A percentile compares a stretch with the other conserved stretches of the same genome.
These are phyloP conservation scores for Phyllosticta capitalensis DNA, from an alignment of 2,329 filamentous ascomycete species.

Conservation along the genomic window DNA sequence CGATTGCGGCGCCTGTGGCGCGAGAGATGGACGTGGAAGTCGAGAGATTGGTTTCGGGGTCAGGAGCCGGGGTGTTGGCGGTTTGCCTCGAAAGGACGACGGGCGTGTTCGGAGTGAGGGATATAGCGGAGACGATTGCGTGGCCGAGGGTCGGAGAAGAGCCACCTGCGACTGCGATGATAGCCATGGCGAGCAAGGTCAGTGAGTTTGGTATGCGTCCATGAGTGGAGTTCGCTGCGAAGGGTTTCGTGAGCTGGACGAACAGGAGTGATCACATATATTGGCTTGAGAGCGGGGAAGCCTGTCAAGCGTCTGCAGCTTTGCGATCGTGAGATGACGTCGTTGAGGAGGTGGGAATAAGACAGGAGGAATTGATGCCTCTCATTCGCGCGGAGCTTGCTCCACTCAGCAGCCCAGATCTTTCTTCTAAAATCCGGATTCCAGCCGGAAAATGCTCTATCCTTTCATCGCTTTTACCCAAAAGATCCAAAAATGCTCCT, in stretches of 20 bases:
- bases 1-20: slow-evolving; percentile 7
- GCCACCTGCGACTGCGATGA: slow-evolving; percentile 20
- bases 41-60: neutral
- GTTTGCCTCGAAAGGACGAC: slow-evolving; percentile 22
- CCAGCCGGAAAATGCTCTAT: neutral
- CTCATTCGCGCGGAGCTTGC: neutral
- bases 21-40: neutral
- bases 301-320: neutral
- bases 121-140: slow-evolving; percentile 19
- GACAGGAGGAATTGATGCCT: neutral
- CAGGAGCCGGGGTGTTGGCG: slow-evolving; percentile 11
- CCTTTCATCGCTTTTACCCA: neutral
- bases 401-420: neutral
- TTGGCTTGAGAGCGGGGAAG: neutral
- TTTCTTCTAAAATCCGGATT: neutral
- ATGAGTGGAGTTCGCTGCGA: neutral
- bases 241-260: neutral
- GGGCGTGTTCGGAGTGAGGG: slow-evolving; percentile 15
- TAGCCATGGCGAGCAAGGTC: slow-evolving; percentile 13
- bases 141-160: slow-evolving; percentile 19
- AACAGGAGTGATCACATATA: neutral
- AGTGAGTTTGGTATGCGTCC: neutral
- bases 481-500: neutral
- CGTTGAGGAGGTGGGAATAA: neutral
- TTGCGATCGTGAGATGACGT: neutral